phyloP scores from a whole-genome alignment of 495 filamentous ascomycete genomes.

The Cairneyella variabilis region DNA sequence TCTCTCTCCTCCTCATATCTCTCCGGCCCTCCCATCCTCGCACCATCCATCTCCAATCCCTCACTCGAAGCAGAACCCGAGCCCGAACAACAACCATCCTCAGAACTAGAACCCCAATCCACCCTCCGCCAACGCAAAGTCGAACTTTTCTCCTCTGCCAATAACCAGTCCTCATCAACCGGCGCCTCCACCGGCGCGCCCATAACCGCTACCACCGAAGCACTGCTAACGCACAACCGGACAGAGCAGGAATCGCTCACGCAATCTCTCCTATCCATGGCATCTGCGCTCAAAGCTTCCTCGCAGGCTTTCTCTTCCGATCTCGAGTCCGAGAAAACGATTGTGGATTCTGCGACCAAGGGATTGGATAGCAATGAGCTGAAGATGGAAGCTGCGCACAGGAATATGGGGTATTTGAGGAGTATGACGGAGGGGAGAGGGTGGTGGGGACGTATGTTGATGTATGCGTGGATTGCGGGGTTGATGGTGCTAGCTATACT shows the following conservation, averaged over 20 bases:
- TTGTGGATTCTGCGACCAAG: conserved; percentile 63
- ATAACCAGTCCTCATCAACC: conserved; percentile 14
- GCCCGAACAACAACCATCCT: conserved; percentile 18
- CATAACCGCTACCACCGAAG: conserved; percentile 50
- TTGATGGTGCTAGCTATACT: conserved; percentile 70
- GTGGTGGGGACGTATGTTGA: conserved; percentile 79
- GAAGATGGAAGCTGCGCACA: conserved; percentile 70
- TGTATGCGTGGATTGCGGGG: conserved; percentile 79
- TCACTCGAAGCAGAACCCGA: conserved; percentile 4
- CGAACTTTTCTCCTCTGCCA: conserved; percentile 7
- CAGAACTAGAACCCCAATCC: conserved; percentile 18
- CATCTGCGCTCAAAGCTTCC: conserved; percentile 70
- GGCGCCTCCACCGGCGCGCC: conserved; percentile 13
- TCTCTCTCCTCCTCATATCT: conserved; percentile 7
- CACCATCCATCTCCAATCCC: conserved; percentile 8
- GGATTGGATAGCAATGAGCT: conserved; percentile 72
- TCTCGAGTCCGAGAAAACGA: conserved; percentile 66
- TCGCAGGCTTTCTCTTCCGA: conserved; percentile 64
- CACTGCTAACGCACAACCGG: conserved; percentile 67
- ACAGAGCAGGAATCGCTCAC: conserved; percentile 84
- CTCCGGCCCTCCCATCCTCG: background rate
- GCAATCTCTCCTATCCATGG: conserved; percentile 70
- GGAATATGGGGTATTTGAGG: conserved; percentile 68
- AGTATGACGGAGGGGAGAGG: conserved; percentile 81
- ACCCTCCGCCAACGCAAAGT: conserved; percentile 22